Base-by-base conservation (phyloP, 2,329 filamentous ascomycete species). In the Aspergillus viridinutans region DNA sequence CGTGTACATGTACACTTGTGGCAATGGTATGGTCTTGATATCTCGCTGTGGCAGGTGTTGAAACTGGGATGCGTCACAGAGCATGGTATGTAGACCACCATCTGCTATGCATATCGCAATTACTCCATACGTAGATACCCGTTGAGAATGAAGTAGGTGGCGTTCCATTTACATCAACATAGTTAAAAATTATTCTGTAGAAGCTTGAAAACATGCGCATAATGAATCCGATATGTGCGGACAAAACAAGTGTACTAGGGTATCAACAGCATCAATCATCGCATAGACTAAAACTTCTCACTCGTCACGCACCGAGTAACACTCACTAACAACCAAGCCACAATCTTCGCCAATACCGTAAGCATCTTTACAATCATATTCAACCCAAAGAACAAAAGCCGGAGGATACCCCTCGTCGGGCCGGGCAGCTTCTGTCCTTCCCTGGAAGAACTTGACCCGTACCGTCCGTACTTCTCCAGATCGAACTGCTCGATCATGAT, bases 401-500 rank as follows among this genome's bases (percentile, higher is more conserved):
- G 65, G n/a, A 79, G 58, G 14, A 72, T 51, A 4, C 63, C 65
- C 26, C 75, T 68, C 40, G 71, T 72, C 21, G 71, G 49, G 2
- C 69, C 67, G 5, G 77, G 77, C 6, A 79, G 54, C 47, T 78
- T 71, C 59, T 78, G 58, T 2, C 74, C 74, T 49, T 74, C 68
- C 7, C 72, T 67, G 20, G 70, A 67, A 0, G 70, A 72, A 14
- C 70, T 65, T n/a, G 58, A 59, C 21, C 70, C 72, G 56, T 75
- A 77, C 6, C 70, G 71, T 12, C 74, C 74, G 35, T 79, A 76
- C 43, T 73, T 76, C 49, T 78, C 77, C 8, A 79, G 67, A 61
- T 79, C 76, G 49, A 79, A 75, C 55, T 79, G 76, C 48, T 76
- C 72, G 42, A 76, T 61, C 3, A 73, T 61, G 48, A 76, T 64